These are phyloP conservation scores for Pestalotiopsis sp. DNA, from an alignment of 2,329 filamentous ascomycete genomes.

Conservation along the genomic window DNA sequence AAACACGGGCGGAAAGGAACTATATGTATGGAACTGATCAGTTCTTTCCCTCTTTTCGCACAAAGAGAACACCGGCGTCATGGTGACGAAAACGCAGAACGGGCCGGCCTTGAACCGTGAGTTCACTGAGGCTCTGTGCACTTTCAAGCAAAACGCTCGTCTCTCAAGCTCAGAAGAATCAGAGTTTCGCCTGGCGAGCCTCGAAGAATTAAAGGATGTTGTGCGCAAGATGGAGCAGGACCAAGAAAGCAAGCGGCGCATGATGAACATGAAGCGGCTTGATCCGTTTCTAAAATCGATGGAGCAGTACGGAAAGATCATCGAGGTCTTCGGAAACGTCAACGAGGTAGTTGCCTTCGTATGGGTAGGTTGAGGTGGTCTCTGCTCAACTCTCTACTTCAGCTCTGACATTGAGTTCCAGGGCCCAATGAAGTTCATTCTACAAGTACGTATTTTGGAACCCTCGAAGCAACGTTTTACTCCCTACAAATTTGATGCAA, in stretches of 20 bases:
- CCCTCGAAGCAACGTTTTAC: too few species aligned
- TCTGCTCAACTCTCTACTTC: neutral
- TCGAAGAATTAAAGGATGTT: neutral
- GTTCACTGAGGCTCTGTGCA: neutral
- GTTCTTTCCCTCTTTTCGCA: too few species aligned
- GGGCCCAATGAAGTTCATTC: constrained; percentile 10
- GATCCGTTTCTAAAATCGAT: constrained; percentile 6
- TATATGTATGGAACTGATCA: neutral
- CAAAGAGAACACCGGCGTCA: neutral
- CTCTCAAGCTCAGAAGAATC: neutral
- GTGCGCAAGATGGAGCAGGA: neutral
- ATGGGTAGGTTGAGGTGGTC: neutral
- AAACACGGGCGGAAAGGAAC: neutral
- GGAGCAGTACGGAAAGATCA: constrained; percentile 10
- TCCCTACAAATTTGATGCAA: too few species aligned
- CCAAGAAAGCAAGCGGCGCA: neutral
- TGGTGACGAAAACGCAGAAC: neutral
- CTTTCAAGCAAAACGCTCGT: neutral
- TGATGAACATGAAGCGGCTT: neutral
- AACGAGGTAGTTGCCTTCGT: constrained; percentile 12
- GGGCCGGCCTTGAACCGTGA: neutral
- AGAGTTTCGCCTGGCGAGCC: neutral
- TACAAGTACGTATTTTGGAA: neutral
- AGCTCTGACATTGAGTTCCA: neutral
- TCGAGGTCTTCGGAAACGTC: constrained; percentile 7